Conservation (phyloP, 2,329 filamentous ascomycete genomes). For the Aspergillus terreus region DNA sequence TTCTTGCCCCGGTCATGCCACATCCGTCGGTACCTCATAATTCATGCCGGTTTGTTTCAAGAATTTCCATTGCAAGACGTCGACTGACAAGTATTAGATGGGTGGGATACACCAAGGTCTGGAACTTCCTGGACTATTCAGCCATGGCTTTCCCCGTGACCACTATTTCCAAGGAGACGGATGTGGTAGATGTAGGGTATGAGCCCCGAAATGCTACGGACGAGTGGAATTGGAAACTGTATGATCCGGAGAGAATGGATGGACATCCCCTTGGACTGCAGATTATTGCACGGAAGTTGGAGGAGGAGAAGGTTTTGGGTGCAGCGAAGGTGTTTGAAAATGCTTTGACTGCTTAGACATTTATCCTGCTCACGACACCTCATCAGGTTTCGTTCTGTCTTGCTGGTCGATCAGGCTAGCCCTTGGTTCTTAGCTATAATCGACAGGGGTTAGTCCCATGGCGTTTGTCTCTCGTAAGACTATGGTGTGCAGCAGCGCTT, state of each 20-base stretch:
- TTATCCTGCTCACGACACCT: neutral
- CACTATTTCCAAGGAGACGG: neutral
- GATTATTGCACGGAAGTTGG: slow-evolving; percentile 1
- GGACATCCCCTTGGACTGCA: slow-evolving; percentile 2
- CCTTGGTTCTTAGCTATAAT: no score
- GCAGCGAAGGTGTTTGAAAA: neutral
- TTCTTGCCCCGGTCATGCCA: slow-evolving; percentile 3
- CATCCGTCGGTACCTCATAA: slow-evolving; percentile 1
- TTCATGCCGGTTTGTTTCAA: neutral
- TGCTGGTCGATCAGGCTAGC: no score
- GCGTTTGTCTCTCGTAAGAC: no score
- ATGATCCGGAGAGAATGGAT: slow-evolving; percentile 1
- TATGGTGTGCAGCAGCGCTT: no score
- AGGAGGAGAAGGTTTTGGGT: slow-evolving; percentile 5
- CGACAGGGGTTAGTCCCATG: no score
- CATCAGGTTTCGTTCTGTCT: no score
- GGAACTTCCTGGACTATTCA: slow-evolving; percentile 4
- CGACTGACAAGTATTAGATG: neutral
- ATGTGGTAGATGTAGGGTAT: neutral
- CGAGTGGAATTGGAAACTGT: slow-evolving; percentile 2
- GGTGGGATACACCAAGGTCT: slow-evolving; percentile 4
- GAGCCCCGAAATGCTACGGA: slow-evolving; percentile 1
- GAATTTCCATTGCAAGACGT: neutral
- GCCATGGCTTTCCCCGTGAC: slow-evolving; percentile 1
- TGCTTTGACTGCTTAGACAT: neutral